Evolutionary conservation across 2,329 filamentous ascomycete species (phyloP).

Genomic region (Xylariales sp.): DNA sequence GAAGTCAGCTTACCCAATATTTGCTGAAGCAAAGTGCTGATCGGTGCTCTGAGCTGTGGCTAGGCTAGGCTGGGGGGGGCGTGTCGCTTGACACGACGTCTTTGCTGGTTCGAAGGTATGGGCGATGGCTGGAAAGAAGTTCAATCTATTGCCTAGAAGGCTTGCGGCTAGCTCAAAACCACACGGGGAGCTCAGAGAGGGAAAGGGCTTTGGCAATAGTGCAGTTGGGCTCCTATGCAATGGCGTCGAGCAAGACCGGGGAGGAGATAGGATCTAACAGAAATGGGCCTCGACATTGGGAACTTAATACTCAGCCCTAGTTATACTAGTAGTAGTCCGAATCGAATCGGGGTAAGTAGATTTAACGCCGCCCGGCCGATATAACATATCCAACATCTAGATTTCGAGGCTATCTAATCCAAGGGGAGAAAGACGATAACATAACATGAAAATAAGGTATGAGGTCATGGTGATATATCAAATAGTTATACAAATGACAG

Average conservation of each 20-base stretch:
- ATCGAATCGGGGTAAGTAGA: constrained; percentile 27
- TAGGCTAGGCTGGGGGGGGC: neutral
- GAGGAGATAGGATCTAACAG: constrained; percentile 19
- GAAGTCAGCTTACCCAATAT: constrained; percentile 4
- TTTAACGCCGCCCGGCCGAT: constrained; percentile 7
- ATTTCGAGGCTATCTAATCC: neutral
- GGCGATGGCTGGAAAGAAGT: neutral
- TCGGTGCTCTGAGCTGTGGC: constrained; percentile 5
- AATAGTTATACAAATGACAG: constrained; percentile 4
- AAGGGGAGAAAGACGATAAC: neutral
- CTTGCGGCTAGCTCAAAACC: neutral
- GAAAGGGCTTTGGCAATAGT: neutral
- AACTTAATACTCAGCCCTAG: constrained; percentile 12
- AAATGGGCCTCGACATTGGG: constrained; percentile 27
- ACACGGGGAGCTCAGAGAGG: neutral
- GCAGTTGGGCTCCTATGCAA: constrained; percentile 10
- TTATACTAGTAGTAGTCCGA: neutral
- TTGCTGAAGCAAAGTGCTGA: constrained; percentile 5
- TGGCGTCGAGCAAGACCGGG: constrained; percentile 9
- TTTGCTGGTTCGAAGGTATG: constrained; percentile 6
- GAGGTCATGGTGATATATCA: neutral
- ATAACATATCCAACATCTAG: neutral
- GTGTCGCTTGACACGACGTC: constrained; percentile 11
- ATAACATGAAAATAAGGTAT: neutral
- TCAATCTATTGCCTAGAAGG: neutral